Conservation (phyloP, 371 early-diverging fungal species). For the Cokeromyces recurvatus region DNA sequence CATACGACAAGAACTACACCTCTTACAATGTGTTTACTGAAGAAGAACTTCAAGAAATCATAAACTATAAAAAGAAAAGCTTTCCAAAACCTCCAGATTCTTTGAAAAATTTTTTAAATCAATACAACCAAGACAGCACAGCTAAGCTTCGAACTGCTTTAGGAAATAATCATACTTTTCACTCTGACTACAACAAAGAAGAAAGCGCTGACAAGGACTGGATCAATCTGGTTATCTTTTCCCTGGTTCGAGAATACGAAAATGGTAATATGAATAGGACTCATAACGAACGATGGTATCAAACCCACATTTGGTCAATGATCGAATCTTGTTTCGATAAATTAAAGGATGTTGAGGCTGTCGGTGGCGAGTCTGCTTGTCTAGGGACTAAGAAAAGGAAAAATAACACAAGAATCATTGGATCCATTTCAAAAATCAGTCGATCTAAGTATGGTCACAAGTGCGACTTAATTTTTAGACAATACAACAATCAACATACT, state of each 20-base stretch:
- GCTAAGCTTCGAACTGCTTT: conserved; percentile 1
- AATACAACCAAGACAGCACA: neutral
- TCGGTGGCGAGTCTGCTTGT: conserved; percentile 3
- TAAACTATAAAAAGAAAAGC: conserved; percentile 3
- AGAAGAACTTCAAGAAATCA: conserved; percentile 14
- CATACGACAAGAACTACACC: conserved; percentile 4
- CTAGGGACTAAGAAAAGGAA: conserved; percentile 3
- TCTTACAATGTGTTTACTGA: conserved; percentile 12
- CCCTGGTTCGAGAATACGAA: conserved; percentile 12
- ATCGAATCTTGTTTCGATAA: conserved; percentile 6
- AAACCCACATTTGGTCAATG: conserved; percentile 17
- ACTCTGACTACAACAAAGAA: conserved; percentile 3
- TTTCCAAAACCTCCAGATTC: neutral
- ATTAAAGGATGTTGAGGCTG: conserved; percentile 1
- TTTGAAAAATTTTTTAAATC: neutral
- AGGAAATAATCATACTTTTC: conserved; percentile 8
- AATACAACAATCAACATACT: conserved; percentile 2
- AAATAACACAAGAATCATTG: neutral
- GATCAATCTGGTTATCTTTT: conserved; percentile 4
- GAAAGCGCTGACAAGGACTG: conserved; percentile 5
- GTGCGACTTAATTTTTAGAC: conserved; percentile 6
- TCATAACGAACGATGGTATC: conserved; percentile 13
- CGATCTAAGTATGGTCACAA: conserved; percentile 4
- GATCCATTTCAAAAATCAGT: neutral
- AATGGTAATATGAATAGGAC: conserved; percentile 11